Base-by-base conservation (phyloP, 2,329 filamentous ascomycete species). In the Alternaria solani region DNA sequence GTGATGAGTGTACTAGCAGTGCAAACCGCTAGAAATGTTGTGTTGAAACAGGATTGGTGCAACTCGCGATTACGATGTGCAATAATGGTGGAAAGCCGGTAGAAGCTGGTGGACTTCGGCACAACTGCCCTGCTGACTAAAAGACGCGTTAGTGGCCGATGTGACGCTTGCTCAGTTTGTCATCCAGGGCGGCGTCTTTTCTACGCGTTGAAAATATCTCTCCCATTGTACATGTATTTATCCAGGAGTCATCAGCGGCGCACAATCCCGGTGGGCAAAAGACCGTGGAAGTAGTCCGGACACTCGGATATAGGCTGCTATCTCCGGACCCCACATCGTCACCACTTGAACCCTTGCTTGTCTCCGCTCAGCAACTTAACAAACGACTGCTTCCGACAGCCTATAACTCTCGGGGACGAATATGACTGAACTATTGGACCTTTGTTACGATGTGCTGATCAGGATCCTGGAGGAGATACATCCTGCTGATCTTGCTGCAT, bases 401-500 rank as follows among this genome's bases (percentile, higher is more conserved):
- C 20, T 20, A 4, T 1, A 20, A n/a, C 0, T 14, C 11, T 0
- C n/a, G 41, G 28, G 3, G 9, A 2, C 20, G 36, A 14, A 3
- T 6, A 70, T 68, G 66, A 71, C 69, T 14, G 73, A 75, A 61
- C 62, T 78, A 30, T 65, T 78, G n/a, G 75, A 77, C 57, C 62
- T 77, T 1, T 77, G 71, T 60, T 77, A 77, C 52, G 75, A 78
- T 53, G 70, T 77, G 14, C 51, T 78, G 53, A 77, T 77, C 14
- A 68, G 69, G 12, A 76, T 78, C 12, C 58, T 78, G 18, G 72
- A 75, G 38, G 73, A 75, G 38, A 56, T 77, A 23, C 62, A 76
- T 4, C 70, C 75, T 4, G 65, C 65, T 25, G 75, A 78, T 53
- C 59, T 78, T 14, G 75, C 69, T 5, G 59, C 70, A 32, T 75